phyloP scores from a whole-genome alignment of 805 yeast species.

The Wickerhamiella allomyrinae region DNA sequence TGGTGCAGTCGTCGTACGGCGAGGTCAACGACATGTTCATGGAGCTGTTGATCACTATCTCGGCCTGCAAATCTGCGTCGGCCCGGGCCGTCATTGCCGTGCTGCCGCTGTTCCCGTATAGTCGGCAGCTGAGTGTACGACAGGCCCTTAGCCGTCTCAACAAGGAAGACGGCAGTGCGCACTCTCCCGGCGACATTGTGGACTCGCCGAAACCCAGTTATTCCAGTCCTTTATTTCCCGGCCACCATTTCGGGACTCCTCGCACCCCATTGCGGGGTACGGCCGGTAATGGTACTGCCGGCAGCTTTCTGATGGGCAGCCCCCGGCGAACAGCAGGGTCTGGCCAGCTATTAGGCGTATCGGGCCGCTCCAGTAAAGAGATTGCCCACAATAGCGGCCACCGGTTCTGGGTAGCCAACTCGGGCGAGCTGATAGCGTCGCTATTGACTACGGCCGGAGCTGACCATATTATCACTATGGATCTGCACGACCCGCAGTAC shows the following conservation, averaged over 20 bases:
- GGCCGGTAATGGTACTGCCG: too few relatives aligned
- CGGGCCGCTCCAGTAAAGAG: not conserved
- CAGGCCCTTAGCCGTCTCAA: not conserved
- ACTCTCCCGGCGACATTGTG: not conserved
- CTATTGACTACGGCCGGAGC: conserved; percentile 86
- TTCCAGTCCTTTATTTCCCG: not conserved
- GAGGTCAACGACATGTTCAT: conserved; percentile 76
- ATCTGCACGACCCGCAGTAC: conserved; percentile 92
- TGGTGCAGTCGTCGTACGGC: conserved; percentile 77
- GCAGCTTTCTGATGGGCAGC: too few relatives aligned
- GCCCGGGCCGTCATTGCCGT: conserved; percentile 84
- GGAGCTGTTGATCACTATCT: conserved; percentile 66
- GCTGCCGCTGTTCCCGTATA: conserved; percentile 85
- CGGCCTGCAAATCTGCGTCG: conserved; percentile 88
- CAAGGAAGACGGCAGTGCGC: not conserved
- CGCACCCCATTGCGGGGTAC: too few relatives aligned
- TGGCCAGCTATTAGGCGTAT: too few relatives aligned
- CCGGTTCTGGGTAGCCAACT: conserved; percentile 77
- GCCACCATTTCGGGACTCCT: not conserved
- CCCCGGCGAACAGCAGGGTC: too few relatives aligned
- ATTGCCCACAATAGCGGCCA: not conserved
- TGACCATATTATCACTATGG: conserved; percentile 94
- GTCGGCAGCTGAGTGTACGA: conserved; percentile 91
- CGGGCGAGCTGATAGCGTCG: conserved; percentile 84
- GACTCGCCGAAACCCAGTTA: not conserved